Evolutionary conservation across 2,329 filamentous ascomycete genomes (phyloP).

Genomic region (Colletotrichum sp.): DNA sequence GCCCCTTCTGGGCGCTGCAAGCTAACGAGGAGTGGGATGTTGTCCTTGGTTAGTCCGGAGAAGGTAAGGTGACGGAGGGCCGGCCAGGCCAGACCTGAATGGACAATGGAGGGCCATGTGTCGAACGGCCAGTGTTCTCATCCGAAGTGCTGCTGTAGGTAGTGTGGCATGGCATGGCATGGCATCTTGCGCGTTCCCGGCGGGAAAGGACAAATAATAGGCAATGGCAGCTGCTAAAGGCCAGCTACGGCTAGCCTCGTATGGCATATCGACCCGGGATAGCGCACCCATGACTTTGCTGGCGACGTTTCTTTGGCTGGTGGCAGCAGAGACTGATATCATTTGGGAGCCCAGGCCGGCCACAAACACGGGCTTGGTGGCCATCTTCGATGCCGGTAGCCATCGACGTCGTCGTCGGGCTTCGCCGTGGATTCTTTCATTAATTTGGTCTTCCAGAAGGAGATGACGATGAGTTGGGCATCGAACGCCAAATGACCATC

Average conservation of each 20-base stretch:
- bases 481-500: not conserved
- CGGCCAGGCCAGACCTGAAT: not conserved
- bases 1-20: conserved; percentile 11
- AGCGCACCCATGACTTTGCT: conserved; percentile 18
- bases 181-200: conserved; percentile 10
- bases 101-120: not conserved
- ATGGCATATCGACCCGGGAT: conserved; percentile 18
- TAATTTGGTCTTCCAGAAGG: not conserved
- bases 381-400: not conserved
- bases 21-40: not conserved
- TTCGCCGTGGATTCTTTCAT: not conserved
- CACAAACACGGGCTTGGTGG: not conserved
- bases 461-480: conserved; percentile 5
- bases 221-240: not conserved
- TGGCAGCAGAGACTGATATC: conserved; percentile 5
- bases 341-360: not conserved
- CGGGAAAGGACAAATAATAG: conserved; percentile 10
- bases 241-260: conserved; percentile 11
- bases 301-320: conserved; percentile 18
- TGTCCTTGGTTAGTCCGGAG: not conserved
- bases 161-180: not conserved
- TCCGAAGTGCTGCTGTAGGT: not conserved
- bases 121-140: not conserved
- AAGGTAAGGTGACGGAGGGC: not conserved
- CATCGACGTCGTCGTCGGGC: conserved; percentile 13